These are phyloP conservation scores for Phytopythium kandeliae DNA, from an alignment of 352 stramenopile species.

Conservation along the genomic window DNA sequence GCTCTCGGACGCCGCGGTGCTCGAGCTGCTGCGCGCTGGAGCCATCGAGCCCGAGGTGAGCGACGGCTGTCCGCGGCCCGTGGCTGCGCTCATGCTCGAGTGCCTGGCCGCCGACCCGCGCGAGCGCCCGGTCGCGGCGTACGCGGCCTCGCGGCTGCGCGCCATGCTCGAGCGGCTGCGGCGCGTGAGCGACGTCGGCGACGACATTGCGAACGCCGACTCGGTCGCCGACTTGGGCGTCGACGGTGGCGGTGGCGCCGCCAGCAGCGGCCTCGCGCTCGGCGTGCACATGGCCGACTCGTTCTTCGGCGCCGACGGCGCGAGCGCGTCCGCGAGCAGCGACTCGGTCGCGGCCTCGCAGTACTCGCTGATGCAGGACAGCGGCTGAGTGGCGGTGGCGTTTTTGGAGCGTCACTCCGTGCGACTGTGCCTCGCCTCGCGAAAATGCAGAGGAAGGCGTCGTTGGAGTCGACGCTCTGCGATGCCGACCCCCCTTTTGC, in stretches of 20 bases:
- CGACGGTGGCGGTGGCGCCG: neutral
- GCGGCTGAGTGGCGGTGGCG: conserved; percentile 1
- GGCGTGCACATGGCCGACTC: neutral
- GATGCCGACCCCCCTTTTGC: too few relatives aligned
- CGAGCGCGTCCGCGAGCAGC: conserved; percentile 1
- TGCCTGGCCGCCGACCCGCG: conserved; percentile 46
- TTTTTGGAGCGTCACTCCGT: too few relatives aligned
- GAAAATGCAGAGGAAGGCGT: too few relatives aligned
- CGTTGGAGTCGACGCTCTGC: too few relatives aligned
- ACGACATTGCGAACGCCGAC: conserved; percentile 15
- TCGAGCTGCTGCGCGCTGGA: conserved; percentile 45
- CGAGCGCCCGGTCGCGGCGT: conserved; percentile 30
- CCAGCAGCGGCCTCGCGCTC: neutral
- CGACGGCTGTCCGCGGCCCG: conserved; percentile 31
- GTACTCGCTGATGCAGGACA: conserved; percentile 9
- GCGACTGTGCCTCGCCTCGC: too few relatives aligned
- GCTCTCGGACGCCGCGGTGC: conserved; percentile 37
- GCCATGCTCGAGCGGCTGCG: conserved; percentile 42
- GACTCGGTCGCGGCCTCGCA: neutral
- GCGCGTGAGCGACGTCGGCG: conserved; percentile 41
- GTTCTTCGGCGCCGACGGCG: conserved; percentile 1
- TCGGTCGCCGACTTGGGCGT: conserved; percentile 4
- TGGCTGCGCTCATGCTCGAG: conserved; percentile 40
- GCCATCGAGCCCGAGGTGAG: conserved; percentile 48
- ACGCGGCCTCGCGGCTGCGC: conserved; percentile 31